Evolutionary conservation across 495 filamentous ascomycete species (phyloP).

Genomic region (Cladorrhinum samala): DNA sequence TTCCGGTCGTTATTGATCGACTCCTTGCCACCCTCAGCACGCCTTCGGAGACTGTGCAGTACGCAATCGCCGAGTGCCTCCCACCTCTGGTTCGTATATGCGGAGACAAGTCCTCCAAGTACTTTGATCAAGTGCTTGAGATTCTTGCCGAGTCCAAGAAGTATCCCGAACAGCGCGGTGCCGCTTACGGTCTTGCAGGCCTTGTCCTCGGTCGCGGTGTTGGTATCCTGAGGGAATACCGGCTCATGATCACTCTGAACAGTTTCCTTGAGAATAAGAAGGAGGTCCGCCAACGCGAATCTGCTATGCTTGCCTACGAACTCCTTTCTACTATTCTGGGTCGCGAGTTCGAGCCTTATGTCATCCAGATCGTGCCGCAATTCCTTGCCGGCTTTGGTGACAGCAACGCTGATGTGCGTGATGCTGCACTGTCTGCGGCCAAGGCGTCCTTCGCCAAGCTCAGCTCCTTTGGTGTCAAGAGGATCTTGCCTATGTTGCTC

Average conservation of each 20-base stretch:
- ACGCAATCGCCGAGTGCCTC: conserved; percentile 87
- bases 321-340: conserved; percentile 79
- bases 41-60: conserved; percentile 95
- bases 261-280: conserved; percentile 86
- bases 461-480: conserved; percentile 92
- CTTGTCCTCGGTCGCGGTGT: conserved; percentile 82
- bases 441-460: conserved; percentile 91
- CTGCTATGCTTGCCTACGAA: conserved; percentile 84
- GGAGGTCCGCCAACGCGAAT: conserved; percentile 79
- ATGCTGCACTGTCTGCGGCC: conserved; percentile 84
- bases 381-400: conserved; percentile 87
- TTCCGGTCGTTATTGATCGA: conserved; percentile 77
- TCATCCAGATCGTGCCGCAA: conserved; percentile 91
- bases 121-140: conserved; percentile 74
- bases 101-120: conserved; percentile 65
- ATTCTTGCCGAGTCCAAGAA: conserved; percentile 75
- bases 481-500: conserved; percentile 84
- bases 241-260: conserved; percentile 72
- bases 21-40: conserved; percentile 82
- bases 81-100: conserved; percentile 81
- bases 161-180: conserved; percentile 84
- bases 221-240: conserved; percentile 73
- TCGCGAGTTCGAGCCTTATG: conserved; percentile 87
- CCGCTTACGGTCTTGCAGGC: conserved; percentile 90
- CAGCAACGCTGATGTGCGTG: conserved; percentile 77